Evolutionary conservation across 225 moss, liverwort and hornwort genomes (phyloP).

Genomic region (Polytrichum formosum): DNA sequence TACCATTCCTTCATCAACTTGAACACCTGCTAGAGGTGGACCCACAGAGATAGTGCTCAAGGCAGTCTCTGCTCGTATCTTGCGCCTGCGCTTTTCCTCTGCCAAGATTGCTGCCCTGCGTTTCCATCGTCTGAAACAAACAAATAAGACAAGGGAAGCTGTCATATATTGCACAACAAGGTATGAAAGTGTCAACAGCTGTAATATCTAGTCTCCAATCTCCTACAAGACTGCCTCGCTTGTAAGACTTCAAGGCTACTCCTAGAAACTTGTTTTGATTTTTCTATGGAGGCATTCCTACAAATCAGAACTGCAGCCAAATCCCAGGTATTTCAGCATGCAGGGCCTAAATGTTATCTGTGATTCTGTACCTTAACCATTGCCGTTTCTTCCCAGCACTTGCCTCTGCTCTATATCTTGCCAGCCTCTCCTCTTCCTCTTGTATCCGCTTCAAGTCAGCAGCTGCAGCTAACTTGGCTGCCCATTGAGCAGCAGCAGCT

Average conservation of each 20-base stretch:
- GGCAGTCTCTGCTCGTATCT: slow-evolving; percentile 78
- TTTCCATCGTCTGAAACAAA: slow-evolving; percentile 72
- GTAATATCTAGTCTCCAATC: slow-evolving; percentile 1
- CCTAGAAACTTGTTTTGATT: not conserved
- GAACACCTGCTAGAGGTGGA: slow-evolving; percentile 45
- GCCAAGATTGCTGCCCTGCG: slow-evolving; percentile 47
- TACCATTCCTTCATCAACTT: slow-evolving; percentile 30
- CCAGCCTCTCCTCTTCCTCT: slow-evolving; percentile 52
- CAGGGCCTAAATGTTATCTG: too few species aligned
- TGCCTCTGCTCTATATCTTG: slow-evolving; percentile 59
- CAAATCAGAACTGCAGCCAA: too few species aligned
- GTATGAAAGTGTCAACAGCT: slow-evolving; percentile 5
- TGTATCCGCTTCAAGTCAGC: slow-evolving; percentile 61
- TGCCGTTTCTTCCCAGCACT: slow-evolving; percentile 65
- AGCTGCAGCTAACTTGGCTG: slow-evolving; percentile 73
- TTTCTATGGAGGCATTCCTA: too few species aligned
- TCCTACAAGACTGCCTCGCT: slow-evolving; percentile 6
- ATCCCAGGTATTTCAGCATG: too few species aligned
- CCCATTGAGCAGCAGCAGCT: slow-evolving; percentile 71
- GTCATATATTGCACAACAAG: slow-evolving; percentile 3
- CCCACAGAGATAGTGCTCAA: slow-evolving; percentile 74
- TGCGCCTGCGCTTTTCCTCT: slow-evolving; percentile 59
- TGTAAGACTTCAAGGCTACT: not conserved
- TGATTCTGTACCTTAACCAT: slow-evolving; percentile 65
- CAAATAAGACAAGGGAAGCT: slow-evolving; percentile 8